These are phyloP conservation scores for Tanacetum coccineum DNA, from an alignment of 129 eudicot species.

Conservation along the genomic window DNA sequence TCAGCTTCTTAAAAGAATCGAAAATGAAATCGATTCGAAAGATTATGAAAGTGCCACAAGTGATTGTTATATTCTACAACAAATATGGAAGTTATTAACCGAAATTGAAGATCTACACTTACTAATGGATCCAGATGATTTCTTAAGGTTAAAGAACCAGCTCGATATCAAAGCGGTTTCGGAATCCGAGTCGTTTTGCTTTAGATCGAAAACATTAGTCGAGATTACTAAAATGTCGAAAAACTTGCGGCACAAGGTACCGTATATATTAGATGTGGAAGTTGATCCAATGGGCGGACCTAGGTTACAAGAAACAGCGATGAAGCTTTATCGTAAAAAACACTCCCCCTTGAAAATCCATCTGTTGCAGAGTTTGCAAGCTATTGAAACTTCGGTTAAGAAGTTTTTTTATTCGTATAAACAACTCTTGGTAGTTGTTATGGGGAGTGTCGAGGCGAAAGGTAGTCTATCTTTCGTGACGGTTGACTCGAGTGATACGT, in stretches of 20 bases:
- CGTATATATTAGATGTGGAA: constrained; percentile 63
- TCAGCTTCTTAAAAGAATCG: constrained; percentile 45
- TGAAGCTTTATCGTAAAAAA: constrained; percentile 61
- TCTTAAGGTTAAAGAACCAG: constrained; percentile 58
- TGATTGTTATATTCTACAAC: constrained; percentile 57
- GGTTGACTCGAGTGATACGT: constrained; percentile 47
- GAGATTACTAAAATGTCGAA: constrained; percentile 56
- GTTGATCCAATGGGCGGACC: constrained; percentile 95
- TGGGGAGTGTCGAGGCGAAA: constrained; percentile 85
- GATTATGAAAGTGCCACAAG: constrained; percentile 38
- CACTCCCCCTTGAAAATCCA: constrained; percentile 48
- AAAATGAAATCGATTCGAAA: constrained; percentile 31
- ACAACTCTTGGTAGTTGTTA: constrained; percentile 57
- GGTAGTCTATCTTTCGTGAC: constrained; percentile 35
- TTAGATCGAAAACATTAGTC: constrained; percentile 54
- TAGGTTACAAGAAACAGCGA: constrained; percentile 77
- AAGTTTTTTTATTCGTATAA: constrained; percentile 64
- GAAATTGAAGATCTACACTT: constrained; percentile 63
- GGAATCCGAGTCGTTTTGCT: constrained; percentile 62
- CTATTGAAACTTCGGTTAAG: constrained; percentile 73
- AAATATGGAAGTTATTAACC: constrained; percentile 50
- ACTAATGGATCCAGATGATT: constrained; percentile 80
- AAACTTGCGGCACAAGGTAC: constrained; percentile 75
- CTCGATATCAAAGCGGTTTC: constrained; percentile 48
- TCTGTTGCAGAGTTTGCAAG: constrained; percentile 75